These are phyloP conservation scores for Scutellaria barbata DNA, from an alignment of 257 asterid genomes.

Conservation along the genomic window DNA sequence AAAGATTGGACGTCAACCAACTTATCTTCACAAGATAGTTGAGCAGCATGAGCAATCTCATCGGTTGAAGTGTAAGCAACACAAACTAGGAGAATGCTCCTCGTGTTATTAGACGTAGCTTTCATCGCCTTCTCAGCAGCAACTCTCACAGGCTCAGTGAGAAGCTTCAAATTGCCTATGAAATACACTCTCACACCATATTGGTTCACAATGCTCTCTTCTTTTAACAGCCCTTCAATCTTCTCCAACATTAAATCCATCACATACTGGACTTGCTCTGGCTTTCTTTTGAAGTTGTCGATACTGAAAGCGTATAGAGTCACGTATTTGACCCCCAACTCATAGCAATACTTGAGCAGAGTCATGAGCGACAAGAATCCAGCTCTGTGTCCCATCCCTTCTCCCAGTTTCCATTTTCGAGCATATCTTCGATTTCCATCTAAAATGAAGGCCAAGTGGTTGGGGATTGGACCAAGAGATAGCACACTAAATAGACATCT, in stretches of 20 bases:
- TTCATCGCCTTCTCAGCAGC: conserved; percentile 76
- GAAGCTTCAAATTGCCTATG: conserved; percentile 64
- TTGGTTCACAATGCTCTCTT: conserved; percentile 52
- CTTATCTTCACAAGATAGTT: conserved; percentile 51
- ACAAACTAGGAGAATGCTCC: conserved; percentile 52
- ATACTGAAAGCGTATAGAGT: conserved; percentile 80
- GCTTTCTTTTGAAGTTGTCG: conserved; percentile 75
- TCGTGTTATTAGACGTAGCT: conserved; percentile 55
- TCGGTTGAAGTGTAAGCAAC: conserved; percentile 77
- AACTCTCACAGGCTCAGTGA: conserved; percentile 48
- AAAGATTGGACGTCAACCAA: conserved; percentile 30
- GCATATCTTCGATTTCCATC: conserved; percentile 87
- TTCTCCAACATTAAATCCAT: conserved; percentile 88
- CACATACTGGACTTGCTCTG: conserved; percentile 58
- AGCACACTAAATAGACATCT: conserved; percentile 52
- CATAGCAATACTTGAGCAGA: conserved; percentile 67
- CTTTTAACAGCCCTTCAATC: conserved; percentile 68
- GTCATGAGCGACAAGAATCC: conserved; percentile 72
- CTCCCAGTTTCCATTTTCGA: conserved; percentile 49
- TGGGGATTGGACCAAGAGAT: conserved; percentile 68
- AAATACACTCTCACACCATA: conserved; percentile 74
- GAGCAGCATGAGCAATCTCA: conserved; percentile 66
- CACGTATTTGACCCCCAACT: conserved; percentile 62
- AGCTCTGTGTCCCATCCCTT: conserved; percentile 69
- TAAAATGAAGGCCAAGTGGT: conserved; percentile 70